Percentiles rank a stretch among this genome's conserved stretches.
phyloP scores from a whole-genome alignment of 352 stramenopile species.

The Lagenidium sp. region DNA sequence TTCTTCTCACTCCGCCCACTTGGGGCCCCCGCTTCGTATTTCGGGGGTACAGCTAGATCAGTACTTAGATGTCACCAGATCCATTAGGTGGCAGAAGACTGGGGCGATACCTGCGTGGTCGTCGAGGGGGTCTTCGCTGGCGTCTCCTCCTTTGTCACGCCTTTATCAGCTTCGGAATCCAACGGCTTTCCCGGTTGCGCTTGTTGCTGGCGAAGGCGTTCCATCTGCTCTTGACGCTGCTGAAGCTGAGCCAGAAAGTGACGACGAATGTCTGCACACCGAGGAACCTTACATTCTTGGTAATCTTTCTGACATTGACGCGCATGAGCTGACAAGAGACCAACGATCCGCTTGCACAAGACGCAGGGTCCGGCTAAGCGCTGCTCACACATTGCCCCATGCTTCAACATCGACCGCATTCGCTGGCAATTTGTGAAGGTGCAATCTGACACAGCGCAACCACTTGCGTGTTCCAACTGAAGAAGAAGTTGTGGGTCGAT shows the following conservation, averaged over 20 bases:
- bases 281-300: conserved; percentile 67
- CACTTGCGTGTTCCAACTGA: conserved; percentile 79
- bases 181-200: neutral
- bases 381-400: conserved; percentile 79
- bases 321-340: conserved; percentile 72
- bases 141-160: neutral
- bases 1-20: too few species aligned
- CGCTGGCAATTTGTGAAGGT: conserved; percentile 82
- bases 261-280: conserved; percentile 78
- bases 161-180: conserved; percentile 1
- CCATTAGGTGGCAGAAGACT: conserved; percentile 1
- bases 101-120: neutral
- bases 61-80: too few species aligned
- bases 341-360: conserved; percentile 82
- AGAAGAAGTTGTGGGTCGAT: conserved; percentile 82
- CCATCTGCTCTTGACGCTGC: conserved; percentile 55
- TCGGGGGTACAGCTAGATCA: too few species aligned
- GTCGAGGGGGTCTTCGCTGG: neutral
- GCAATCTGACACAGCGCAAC: conserved; percentile 56
- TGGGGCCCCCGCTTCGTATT: too few species aligned
- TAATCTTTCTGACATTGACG: conserved; percentile 77
- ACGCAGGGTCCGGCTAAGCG: conserved; percentile 72
- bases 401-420: conserved; percentile 86
- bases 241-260: conserved; percentile 77
- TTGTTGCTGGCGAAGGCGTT: conserved; percentile 30